These are phyloP conservation scores for Annulohypoxylon stygium DNA, from an alignment of 495 filamentous ascomycete species.

Conservation along the genomic window DNA sequence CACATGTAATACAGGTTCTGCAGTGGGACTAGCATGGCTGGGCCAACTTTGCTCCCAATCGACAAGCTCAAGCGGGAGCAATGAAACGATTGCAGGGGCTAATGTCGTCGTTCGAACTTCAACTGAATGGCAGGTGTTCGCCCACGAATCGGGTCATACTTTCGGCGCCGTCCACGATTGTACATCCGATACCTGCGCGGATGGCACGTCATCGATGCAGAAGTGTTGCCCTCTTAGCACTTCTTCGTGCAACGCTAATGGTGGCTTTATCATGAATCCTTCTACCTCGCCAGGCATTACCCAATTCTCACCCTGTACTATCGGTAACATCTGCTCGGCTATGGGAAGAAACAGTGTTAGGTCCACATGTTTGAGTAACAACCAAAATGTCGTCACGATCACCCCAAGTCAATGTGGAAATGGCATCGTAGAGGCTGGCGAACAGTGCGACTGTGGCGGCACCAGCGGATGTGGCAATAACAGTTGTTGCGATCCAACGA, in stretches of 20 bases:
- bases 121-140: slow-evolving; percentile 95
- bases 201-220: slow-evolving; percentile 71
- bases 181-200: slow-evolving; percentile 71
- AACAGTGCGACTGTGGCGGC: slow-evolving; percentile 97
- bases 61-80: slow-evolving; percentile 59
- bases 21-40: slow-evolving; percentile 94
- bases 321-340: slow-evolving; percentile 97
- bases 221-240: slow-evolving; percentile 87
- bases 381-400: slow-evolving; percentile 87
- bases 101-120: slow-evolving; percentile 90
- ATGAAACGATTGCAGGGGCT: slow-evolving; percentile 81
- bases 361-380: slow-evolving; percentile 80
- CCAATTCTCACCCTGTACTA: slow-evolving; percentile 85
- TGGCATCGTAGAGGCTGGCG: slow-evolving; percentile 93
- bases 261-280: slow-evolving; percentile 94
- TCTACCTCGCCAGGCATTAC: slow-evolving; percentile 79
- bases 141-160: slow-evolving; percentile 94
- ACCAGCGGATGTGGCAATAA: slow-evolving; percentile 76
- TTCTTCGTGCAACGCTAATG: slow-evolving; percentile 79
- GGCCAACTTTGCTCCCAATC: slow-evolving; percentile 84
- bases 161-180: slow-evolving; percentile 98
- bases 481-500: slow-evolving; percentile 84
- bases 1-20: slow-evolving; percentile 84
- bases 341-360: slow-evolving; percentile 83
- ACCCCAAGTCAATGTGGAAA: slow-evolving; percentile 92